These are phyloP conservation scores for Cercophora sp. DNA, from an alignment of 495 filamentous ascomycete species.

Conservation along the genomic window DNA sequence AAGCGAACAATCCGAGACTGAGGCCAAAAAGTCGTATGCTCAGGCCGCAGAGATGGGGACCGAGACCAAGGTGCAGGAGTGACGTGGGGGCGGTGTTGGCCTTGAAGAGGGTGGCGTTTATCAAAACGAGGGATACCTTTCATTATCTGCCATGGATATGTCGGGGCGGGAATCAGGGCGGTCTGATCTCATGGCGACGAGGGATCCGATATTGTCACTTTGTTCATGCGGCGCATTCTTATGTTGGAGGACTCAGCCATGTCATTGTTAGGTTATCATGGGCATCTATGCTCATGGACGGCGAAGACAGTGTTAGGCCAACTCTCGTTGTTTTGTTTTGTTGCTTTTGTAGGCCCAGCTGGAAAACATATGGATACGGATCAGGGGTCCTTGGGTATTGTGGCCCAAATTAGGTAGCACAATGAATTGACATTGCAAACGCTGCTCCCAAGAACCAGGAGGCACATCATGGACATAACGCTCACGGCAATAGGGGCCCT, in stretches of 20 bases:
- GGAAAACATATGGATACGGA: background rate
- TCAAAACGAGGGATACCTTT: background rate
- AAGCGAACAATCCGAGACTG: too few relatives aligned
- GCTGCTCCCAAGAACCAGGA: background rate
- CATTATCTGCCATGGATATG: conserved; percentile 1
- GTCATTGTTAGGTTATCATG: conserved; percentile 4
- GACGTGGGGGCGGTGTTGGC: background rate
- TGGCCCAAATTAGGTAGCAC: background rate
- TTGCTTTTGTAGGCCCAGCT: background rate
- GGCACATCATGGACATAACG: too few relatives aligned
- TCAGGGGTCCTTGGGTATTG: background rate
- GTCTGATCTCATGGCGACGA: background rate
- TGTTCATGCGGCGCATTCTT: background rate
- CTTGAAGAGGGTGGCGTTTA: background rate
- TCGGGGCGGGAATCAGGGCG: background rate
- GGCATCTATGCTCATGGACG: background rate
- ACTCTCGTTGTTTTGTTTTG: conserved; percentile 2
- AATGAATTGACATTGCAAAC: background rate
- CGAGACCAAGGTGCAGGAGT: background rate
- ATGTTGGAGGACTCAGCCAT: background rate
- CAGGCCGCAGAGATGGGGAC: too few relatives aligned
- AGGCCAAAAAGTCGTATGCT: too few relatives aligned
- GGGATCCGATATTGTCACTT: background rate
- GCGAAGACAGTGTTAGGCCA: background rate
- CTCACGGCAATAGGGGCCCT: too few relatives aligned